Base-by-base conservation (phyloP, 2,329 filamentous ascomycete genomes). In the Colletotrichum coccodes region DNA sequence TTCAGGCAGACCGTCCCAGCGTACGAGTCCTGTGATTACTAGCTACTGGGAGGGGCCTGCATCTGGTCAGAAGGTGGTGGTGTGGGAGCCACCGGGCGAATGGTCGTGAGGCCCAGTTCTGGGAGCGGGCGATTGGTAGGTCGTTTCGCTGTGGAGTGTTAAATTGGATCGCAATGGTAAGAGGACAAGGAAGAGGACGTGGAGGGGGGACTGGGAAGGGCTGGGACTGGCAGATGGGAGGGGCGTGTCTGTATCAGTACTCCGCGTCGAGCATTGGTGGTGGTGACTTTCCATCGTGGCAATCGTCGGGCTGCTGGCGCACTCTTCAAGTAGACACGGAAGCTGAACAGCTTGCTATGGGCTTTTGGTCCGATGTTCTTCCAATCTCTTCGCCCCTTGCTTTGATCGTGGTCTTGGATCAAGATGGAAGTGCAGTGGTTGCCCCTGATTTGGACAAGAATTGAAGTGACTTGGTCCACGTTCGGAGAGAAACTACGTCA, bases 41-140 rank as follows among this genome's bases (percentile, higher is more conserved):
- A 49, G 66, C 56, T 56, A 69, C 61, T 38, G 44, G 66, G 66
- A 65, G 54, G 66, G 42, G 65, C 54, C 66, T 60, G 62, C 62
- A 69, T 60, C 44, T 52, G 56, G 28, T 42, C 36, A 65, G 38
- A 60, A 60, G 21, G 42, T 54, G 54, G 49, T 50, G 65, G 59
- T 60, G 58, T 50, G 44, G 58, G 26, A 40, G 18, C 58, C 58
- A 21, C 32, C 53, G 38, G 26, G 47, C 50, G 53, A 46, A 42
- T 50, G 49, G 58, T 57, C 34, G 36, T 52, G 21, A 57, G 44
- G 52, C 50, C 64, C 64, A 50, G 36, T 40, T 52, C 44, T 53
- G 30, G n/a, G 54, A n/a, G 38, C 40, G 47, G 21, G 36, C 56
- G 54, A 59, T 65, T 69, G 62, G 54, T 42, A 59, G 47, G 42